A percentile compares a stretch with the other conserved stretches of the same genome.
Evolutionary conservation across 2,329 filamentous ascomycete genomes (phyloP).

Genomic region (Phoma sp.): DNA sequence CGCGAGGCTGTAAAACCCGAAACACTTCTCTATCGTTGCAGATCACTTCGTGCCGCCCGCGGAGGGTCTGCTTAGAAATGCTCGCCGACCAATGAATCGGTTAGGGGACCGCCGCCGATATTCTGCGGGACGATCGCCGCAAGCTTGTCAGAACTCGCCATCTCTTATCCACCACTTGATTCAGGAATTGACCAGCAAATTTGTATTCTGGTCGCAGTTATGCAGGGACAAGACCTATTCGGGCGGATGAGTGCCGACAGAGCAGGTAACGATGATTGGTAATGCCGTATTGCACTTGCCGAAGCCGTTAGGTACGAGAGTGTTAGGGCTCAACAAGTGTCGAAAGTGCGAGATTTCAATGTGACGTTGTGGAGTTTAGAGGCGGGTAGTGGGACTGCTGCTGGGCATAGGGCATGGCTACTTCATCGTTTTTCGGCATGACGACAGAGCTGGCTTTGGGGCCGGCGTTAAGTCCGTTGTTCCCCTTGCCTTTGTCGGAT

Average conservation of each 20-base stretch:
- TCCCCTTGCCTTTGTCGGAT: not conserved
- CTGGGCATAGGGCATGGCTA: constrained; percentile 4
- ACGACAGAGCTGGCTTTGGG: constrained; percentile 11
- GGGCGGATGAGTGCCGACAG: not conserved
- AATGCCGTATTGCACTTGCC: constrained; percentile 7
- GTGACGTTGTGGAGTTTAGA: constrained; percentile 12
- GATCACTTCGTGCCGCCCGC: not conserved
- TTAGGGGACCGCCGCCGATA: not conserved
- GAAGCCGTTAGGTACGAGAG: not conserved
- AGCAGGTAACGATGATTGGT: constrained; percentile 13
- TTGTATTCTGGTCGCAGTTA: constrained; percentile 3
- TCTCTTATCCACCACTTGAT: constrained; percentile 13
- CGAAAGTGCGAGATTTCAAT: constrained; percentile 1
- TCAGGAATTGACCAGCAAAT: constrained; percentile 6
- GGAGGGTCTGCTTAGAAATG: constrained; percentile 14
- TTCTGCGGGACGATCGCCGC: constrained; percentile 15
- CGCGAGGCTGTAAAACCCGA: not conserved
- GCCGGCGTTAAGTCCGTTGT: constrained; percentile 14
- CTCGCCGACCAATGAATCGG: not conserved
- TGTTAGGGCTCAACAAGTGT: constrained; percentile 5
- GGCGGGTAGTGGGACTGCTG: constrained; percentile 2
- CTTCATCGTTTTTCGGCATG: constrained; percentile 14
- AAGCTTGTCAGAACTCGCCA: constrained; percentile 7
- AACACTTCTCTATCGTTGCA: not conserved
- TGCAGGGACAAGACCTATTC: constrained; percentile 10